Conservation (phyloP, 2,329 filamentous ascomycete species). For the Beauveria pseudobassiana region DNA sequence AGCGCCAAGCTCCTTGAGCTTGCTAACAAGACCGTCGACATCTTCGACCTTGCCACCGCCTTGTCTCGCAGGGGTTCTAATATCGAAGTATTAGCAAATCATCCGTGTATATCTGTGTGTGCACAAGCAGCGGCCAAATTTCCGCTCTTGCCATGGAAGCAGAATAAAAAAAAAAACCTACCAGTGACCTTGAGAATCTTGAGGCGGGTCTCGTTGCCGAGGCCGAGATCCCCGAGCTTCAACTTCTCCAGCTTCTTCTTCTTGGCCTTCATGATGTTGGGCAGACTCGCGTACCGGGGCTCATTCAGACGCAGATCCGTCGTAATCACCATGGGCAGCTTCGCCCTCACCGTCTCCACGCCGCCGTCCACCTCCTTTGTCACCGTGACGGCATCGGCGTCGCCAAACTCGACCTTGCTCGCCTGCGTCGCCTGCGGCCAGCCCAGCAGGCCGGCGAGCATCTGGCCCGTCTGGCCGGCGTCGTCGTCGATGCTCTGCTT, state of each 20-base stretch:
- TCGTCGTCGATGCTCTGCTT: constrained; percentile 99
- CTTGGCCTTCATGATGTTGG: constrained; percentile 99
- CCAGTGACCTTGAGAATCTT: constrained; percentile 86
- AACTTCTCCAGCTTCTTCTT: constrained; percentile 98
- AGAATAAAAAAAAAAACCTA: constrained; percentile 35
- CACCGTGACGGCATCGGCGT: constrained; percentile 64
- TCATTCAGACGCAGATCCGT: constrained; percentile 92
- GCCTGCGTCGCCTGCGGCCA: constrained; percentile 97
- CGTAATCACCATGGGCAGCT: constrained; percentile 88
- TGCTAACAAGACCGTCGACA: constrained; percentile 87
- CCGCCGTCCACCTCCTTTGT: constrained; percentile 93
- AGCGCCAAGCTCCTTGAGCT: constrained; percentile 93
- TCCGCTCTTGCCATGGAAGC: neutral
- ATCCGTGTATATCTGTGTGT: neutral
- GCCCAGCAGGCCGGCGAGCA: constrained; percentile 85
- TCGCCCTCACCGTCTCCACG: constrained; percentile 77
- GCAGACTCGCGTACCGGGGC: constrained; percentile 88
- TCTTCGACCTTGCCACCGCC: constrained; percentile 96
- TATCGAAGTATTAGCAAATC: neutral
- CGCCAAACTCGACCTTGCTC: constrained; percentile 69
- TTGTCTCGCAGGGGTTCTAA: constrained; percentile 75
- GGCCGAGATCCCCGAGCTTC: constrained; percentile 71
- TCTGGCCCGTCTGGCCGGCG: constrained; percentile 91
- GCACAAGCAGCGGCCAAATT: neutral
- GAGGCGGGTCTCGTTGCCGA: constrained; percentile 67